These are phyloP conservation scores for Chalciporus sphaerocephalus DNA, from an alignment of 768 basidiomycete species.

Conservation along the genomic window DNA sequence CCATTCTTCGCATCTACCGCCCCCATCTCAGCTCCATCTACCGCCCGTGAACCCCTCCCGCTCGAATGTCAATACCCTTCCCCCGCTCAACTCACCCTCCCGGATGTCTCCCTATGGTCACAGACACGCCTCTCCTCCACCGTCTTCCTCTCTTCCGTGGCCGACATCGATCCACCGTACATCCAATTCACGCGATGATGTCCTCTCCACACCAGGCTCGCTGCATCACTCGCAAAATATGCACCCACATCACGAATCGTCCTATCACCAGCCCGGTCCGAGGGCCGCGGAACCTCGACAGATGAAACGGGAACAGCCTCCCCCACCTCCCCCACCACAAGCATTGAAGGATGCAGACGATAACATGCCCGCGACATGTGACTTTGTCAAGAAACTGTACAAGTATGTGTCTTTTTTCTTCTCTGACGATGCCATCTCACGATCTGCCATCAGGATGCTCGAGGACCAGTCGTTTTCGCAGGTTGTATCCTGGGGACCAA, in stretches of 20 bases:
- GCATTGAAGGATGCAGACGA: conserved; percentile 50
- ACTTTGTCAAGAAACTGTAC: conserved; percentile 94
- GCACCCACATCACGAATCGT: conserved; percentile 19
- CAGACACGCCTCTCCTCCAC: conserved; percentile 28
- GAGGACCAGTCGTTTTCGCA: conserved; percentile 69
- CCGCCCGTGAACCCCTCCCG: conserved; percentile 34
- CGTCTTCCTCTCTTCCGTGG: conserved; percentile 25
- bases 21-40: conserved; percentile 40
- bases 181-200: conserved; percentile 42
- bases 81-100: conserved; percentile 35
- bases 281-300: conserved; percentile 23
- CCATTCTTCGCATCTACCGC: conserved; percentile 41
- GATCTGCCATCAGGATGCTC: conserved; percentile 63
- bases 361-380: conserved; percentile 80
- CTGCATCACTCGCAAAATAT: conserved; percentile 16
- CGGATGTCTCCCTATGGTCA: conserved; percentile 24
- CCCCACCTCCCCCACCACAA: conserved; percentile 19
- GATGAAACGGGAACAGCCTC: conserved; percentile 28
- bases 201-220: conserved; percentile 21
- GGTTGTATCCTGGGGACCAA: conserved; percentile 79
- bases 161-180: conserved; percentile 32
- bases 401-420: conserved; percentile 47
- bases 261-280: conserved; percentile 21
- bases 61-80: conserved; percentile 38
- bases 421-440: conserved; percentile 1